These are phyloP conservation scores for Acanthamoeba castellanii DNA, from an alignment of 208 protist genomes.

Conservation along the genomic window DNA sequence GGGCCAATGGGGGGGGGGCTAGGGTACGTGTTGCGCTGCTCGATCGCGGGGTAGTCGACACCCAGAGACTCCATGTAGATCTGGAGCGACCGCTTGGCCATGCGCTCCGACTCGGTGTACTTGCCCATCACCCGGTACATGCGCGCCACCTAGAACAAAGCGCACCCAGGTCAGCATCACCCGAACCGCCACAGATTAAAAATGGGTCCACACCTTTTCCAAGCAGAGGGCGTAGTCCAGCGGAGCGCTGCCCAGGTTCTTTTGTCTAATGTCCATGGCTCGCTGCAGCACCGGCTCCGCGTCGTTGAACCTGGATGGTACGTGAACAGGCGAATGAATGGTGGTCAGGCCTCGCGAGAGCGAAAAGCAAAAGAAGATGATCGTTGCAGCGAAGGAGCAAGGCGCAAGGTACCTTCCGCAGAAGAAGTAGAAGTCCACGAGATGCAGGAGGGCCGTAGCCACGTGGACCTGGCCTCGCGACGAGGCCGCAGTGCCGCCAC, in stretches of 20 bases:
- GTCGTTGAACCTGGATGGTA: background rate
- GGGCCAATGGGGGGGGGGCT: background rate
- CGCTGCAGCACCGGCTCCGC: constrained; percentile 62
- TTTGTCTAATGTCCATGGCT: constrained; percentile 57
- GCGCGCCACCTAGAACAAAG: constrained; percentile 1
- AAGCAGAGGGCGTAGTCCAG: constrained; percentile 68
- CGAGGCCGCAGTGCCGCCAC: background rate
- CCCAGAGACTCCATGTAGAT: constrained; percentile 73
- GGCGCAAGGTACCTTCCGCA: constrained; percentile 4
- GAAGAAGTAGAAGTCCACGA: constrained; percentile 62
- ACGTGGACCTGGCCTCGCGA: background rate
- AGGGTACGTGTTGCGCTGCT: constrained; percentile 60
- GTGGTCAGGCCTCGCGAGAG: background rate
- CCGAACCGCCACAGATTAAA: background rate
- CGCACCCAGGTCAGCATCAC: background rate
- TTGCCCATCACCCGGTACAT: constrained; percentile 55
- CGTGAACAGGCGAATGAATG: background rate
- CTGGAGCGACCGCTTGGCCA: constrained; percentile 57
- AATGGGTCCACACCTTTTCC: background rate
- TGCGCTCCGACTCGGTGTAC: constrained; percentile 56
- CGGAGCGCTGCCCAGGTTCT: constrained; percentile 36
- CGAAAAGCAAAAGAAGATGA: background rate
- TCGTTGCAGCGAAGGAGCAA: background rate
- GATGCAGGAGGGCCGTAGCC: constrained; percentile 51
- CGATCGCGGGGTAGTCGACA: constrained; percentile 65